These are phyloP conservation scores for Russula lepida DNA, from an alignment of 768 basidiomycete species.

Conservation along the genomic window DNA sequence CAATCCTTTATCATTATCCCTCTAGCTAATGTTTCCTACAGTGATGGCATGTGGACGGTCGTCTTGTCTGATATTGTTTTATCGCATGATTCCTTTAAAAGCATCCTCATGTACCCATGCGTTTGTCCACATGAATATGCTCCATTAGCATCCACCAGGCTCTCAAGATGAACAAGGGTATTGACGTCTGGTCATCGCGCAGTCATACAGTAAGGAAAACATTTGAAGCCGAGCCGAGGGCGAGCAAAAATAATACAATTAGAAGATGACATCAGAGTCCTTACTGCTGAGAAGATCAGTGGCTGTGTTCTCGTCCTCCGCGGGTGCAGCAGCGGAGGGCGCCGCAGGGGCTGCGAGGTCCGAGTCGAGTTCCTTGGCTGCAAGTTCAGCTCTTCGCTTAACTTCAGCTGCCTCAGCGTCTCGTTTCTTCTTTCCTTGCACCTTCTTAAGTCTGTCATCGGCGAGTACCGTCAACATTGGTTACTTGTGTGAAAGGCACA, in stretches of 20 bases:
- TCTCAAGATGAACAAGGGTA: neutral
- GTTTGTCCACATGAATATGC: constrained; percentile 48
- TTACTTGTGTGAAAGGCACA: neutral
- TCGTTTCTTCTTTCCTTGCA: constrained; percentile 95
- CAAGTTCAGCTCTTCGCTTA: constrained; percentile 12
- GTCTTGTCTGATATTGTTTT: constrained; percentile 25
- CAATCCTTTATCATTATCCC: constrained; percentile 1
- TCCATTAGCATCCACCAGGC: constrained; percentile 30
- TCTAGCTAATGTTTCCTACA: constrained; percentile 23
- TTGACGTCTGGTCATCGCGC: neutral
- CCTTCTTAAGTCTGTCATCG: constrained; percentile 75
- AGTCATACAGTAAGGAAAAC: neutral
- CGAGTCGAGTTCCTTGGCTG: constrained; percentile 14
- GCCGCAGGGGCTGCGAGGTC: neutral
- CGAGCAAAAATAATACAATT: constrained; percentile 22
- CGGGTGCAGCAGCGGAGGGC: neutral
- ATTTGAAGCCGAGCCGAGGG: neutral
- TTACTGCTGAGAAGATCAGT: constrained; percentile 74
- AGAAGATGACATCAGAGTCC: constrained; percentile 93
- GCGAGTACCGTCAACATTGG: neutral
- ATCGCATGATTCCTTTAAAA: constrained; percentile 39
- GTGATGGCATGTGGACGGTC: constrained; percentile 30
- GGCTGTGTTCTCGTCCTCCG: constrained; percentile 27
- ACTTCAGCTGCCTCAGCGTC: constrained; percentile 39
- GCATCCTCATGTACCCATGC: constrained; percentile 58